phyloP scores from a whole-genome alignment of 257 asterid species.

The Nicotiana knightiana region DNA sequence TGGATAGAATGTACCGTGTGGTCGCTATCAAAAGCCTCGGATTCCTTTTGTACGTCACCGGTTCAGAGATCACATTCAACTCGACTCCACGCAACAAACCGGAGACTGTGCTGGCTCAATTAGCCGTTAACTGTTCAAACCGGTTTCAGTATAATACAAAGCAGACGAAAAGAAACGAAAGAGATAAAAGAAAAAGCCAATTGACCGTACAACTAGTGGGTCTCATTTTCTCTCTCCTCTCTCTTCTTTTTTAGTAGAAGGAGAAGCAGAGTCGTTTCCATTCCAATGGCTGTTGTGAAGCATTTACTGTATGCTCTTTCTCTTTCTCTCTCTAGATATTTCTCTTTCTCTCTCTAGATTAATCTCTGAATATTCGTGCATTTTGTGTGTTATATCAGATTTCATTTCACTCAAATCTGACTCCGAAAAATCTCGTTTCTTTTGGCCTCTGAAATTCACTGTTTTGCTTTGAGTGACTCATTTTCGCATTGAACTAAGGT shows the following conservation, averaged over 20 bases:
- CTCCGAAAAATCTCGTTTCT: neutral
- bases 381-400: neutral
- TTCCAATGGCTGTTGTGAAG: slow-evolving; percentile 54
- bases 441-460: neutral
- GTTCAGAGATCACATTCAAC: no score
- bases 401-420: slow-evolving; percentile 4
- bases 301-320: slow-evolving; percentile 41
- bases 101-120: no score
- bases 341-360: neutral
- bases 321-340: slow-evolving; percentile 11
- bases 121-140: no score
- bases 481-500: neutral
- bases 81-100: no score
- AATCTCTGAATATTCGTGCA: neutral
- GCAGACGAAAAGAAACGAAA: neutral
- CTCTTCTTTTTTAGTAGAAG: slow-evolving; percentile 24
- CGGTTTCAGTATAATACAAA: no score
- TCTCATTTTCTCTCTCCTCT: neutral
- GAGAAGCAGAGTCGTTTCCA: slow-evolving; percentile 37
- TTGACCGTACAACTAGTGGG: slow-evolving; percentile 41
- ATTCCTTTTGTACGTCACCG: no score
- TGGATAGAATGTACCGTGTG: no score
- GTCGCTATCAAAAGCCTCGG: no score
- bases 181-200: neutral
- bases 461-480: slow-evolving; percentile 1